Evolutionary conservation across 495 filamentous ascomycete genomes (phyloP), one percentile per base, ranked within the genome.

Genomic region (Venustampulla echinocandica): DNA sequence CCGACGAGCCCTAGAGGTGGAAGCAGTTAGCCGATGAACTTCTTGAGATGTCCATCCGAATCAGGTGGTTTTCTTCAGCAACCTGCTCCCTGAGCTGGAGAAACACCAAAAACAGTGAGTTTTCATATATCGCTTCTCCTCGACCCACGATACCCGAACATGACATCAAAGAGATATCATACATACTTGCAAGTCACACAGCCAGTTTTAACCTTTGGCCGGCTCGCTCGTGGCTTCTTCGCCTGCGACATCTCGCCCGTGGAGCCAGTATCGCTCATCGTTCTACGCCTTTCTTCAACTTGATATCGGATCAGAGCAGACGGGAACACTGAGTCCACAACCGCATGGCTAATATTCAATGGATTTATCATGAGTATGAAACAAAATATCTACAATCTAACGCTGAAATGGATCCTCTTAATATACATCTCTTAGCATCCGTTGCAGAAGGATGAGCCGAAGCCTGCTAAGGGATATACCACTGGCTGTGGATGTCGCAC

Each of bases 111-210:
- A n/a, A n/a, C n/a, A n/a, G n/a, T n/a, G n/a, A n/a, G n/a, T n/a
- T n/a, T n/a, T n/a, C n/a, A n/a, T n/a, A n/a, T n/a, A 27, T n/a
- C 13, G 33, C 33, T n/a, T 6, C 33, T 38, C 32, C 14, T 48
- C 20, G 38, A 6, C 10, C 4, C n/a, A 39, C 14, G 21, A 17
- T 15, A 7, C 19, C 41, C 45, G 46, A 42, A 43, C 17, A 27
- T 1, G 11, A n/a, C 11, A 5, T 21, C 30, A 6, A 43, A 40
- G 22, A 25, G 25, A 18, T 23, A 18, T 0, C 2, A 18, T 17
- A 58, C 59, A 49, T 44, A 64, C 61, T 59, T 64, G 53, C 61
- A 64, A 43, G 62, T 64, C 34, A 46, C 17, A 47, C 62, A 64
- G 20, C 62, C 60, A 11, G 54, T 58, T 43, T 61, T 62, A 41